Evolutionary conservation across 1,284 basidiomycete genomes (phyloP).

Genomic region (Cronartium quercuum): DNA sequence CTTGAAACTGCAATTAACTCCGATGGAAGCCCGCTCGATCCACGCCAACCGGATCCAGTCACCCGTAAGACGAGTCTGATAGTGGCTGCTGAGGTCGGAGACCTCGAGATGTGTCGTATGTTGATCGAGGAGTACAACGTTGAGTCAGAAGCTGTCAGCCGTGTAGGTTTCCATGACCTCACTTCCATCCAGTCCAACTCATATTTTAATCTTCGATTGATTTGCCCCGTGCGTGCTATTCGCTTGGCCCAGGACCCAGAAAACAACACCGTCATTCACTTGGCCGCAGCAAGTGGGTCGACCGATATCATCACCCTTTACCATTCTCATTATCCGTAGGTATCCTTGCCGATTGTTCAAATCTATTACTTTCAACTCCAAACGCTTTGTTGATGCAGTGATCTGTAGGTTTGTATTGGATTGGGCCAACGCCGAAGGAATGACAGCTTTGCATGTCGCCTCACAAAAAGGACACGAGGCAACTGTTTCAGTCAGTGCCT

Average conservation of each 20-base stretch:
- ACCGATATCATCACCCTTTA: conserved; percentile 29
- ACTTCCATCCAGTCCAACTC: background rate
- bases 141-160: conserved; percentile 3
- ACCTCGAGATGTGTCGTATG: conserved; percentile 18
- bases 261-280: conserved; percentile 30
- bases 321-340: conserved; percentile 31
- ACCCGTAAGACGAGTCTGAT: conserved; percentile 23
- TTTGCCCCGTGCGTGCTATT: background rate
- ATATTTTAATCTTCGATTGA: background rate
- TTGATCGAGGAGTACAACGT: conserved; percentile 25
- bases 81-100: background rate
- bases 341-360: background rate
- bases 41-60: conserved; percentile 16
- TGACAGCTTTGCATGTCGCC: conserved; percentile 28
- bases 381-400: background rate
- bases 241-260: conserved; percentile 10
- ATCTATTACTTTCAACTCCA: background rate
- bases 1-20: background rate
- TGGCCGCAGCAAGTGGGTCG: conserved; percentile 5
- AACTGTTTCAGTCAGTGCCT: background rate
- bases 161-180: background rate
- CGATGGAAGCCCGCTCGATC: conserved; percentile 5
- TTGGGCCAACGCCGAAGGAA: conserved; percentile 32
- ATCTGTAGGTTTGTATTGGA: conserved; percentile 17
- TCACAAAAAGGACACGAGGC: conserved; percentile 21